Base-by-base conservation (phyloP, 148 eudicot species). In the Persicaria tinctoria region DNA sequence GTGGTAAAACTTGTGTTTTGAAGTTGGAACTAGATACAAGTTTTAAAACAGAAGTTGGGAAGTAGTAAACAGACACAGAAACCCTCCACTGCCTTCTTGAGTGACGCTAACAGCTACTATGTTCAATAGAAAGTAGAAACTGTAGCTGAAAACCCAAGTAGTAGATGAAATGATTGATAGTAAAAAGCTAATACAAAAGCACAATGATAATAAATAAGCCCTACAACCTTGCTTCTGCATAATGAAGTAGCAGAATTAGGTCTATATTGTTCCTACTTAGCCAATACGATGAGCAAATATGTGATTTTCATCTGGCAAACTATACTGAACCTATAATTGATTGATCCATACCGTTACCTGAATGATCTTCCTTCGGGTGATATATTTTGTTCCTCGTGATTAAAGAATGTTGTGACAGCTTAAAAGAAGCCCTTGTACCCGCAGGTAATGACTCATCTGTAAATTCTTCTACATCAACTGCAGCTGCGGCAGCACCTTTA, bases 401-500 rank as follows among this genome's bases (percentile, higher is more conserved):
- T 10, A 80, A 57, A 79, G 79, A 72, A 83, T 76, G 96, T 63
- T 81, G 86, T 41, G 74, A 71, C 49, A 92, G 78, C 75, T 87
- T 89, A 73, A 89, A 74, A 71, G 83, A 70, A 73, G 84, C 76
- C 76, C 70, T 62, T 53, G 68, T 66, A 69, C 70, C 68, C 66
- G 46, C 23, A 47, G 62, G 77, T 62, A 76, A 75, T 56, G 74
- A 73, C 57, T 73, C 80, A 75, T 82, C 78, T 46, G 76, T 75
- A 78, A 76, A 76, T 78, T 88, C 90, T 80, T 89, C 90, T 69
- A 91, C 53, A 78, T 92, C 96, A 64, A 95, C 82, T 57, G 98
- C 97, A 79, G 84, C 56, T 66, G 93, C 91, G 60, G 85, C 75
- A 81, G 98, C 93, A 74, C 93, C 97, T 81, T 80, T 78, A 72